Evolutionary conservation across 164 flowering plant genomes (phyloP).

Genomic region (Aristolochia fimbriata): DNA sequence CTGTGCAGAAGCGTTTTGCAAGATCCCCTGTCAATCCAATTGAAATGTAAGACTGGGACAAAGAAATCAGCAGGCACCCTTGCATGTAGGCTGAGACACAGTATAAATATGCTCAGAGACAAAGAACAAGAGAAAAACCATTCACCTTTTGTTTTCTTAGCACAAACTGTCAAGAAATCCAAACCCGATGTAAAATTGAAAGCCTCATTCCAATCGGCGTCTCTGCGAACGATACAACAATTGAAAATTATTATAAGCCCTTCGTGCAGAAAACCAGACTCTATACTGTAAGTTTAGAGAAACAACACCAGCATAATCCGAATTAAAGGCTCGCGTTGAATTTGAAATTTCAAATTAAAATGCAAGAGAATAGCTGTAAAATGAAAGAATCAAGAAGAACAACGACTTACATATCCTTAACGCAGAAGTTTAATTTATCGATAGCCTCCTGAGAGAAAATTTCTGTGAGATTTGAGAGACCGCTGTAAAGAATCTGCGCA

Average conservation of each 20-base stretch:
- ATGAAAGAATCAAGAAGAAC: no score
- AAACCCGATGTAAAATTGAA: conserved; percentile 63
- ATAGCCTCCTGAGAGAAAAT: conserved; percentile 30
- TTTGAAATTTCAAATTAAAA: neutral
- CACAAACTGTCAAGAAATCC: conserved; percentile 37
- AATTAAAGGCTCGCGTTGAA: neutral
- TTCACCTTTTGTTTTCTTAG: conserved; percentile 44
- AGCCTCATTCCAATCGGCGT: conserved; percentile 70
- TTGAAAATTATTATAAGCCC: neutral
- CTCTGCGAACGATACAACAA: conserved; percentile 28
- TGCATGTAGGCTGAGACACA: no score
- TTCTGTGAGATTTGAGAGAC: conserved; percentile 36
- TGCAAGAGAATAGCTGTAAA: no score
- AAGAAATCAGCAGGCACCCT: neutral
- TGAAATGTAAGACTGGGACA: conserved; percentile 8
- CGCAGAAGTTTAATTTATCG: conserved; percentile 45
- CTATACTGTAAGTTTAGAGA: no score
- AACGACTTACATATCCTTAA: conserved; percentile 41
- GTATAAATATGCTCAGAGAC: no score
- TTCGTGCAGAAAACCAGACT: no score
- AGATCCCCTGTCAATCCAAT: conserved; percentile 40
- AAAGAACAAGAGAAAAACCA: neutral
- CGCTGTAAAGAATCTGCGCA: conserved; percentile 22
- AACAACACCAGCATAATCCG: no score
- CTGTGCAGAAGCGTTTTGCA: conserved; percentile 61